A percentile compares a stretch with the other conserved stretches of the same genome.
Evolutionary conservation across 192 early-diverging fungal genomes (phyloP).

Genomic region (Spizellomyces punctatus): DNA sequence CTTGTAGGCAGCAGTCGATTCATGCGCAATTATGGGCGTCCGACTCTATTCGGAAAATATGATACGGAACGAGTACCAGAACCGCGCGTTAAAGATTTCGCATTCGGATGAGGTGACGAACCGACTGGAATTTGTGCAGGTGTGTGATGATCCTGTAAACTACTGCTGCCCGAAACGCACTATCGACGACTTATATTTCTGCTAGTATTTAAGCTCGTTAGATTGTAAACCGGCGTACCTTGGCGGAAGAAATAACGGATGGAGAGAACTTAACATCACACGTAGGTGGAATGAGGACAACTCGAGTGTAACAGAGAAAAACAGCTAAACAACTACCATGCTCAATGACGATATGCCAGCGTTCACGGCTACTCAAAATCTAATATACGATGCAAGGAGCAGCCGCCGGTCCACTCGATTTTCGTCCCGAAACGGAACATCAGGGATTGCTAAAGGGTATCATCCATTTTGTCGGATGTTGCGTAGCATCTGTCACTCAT

Average conservation of each 20-base stretch:
- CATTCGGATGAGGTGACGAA: conserved; percentile 52
- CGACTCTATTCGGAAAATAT: conserved; percentile 43
- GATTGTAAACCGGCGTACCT: conserved; percentile 45
- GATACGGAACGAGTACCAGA: conserved; percentile 30
- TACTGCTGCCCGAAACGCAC: no score
- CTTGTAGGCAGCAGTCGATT: conserved; percentile 49
- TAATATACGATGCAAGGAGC: conserved; percentile 7
- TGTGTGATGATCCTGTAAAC: conserved; percentile 6
- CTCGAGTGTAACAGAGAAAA: neutral
- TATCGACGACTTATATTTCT: neutral
- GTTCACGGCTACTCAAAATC: conserved; percentile 8
- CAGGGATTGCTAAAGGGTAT: no score
- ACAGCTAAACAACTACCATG: neutral
- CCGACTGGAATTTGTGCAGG: conserved; percentile 49
- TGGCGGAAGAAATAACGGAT: conserved; percentile 56
- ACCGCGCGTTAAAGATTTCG: conserved; percentile 25
- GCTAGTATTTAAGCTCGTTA: conserved; percentile 48
- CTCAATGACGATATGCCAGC: neutral
- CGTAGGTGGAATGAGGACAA: conserved; percentile 29
- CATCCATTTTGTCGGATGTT: no score
- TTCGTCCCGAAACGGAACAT: neutral
- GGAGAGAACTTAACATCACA: conserved; percentile 50
- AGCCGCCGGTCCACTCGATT: neutral
- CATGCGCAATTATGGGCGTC: conserved; percentile 51
- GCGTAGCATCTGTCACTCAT: no score